A percentile compares a stretch with the other conserved stretches of the same genome.
phyloP scores from a whole-genome alignment of 2,329 filamentous ascomycete genomes.

The Aspergillus niger region DNA sequence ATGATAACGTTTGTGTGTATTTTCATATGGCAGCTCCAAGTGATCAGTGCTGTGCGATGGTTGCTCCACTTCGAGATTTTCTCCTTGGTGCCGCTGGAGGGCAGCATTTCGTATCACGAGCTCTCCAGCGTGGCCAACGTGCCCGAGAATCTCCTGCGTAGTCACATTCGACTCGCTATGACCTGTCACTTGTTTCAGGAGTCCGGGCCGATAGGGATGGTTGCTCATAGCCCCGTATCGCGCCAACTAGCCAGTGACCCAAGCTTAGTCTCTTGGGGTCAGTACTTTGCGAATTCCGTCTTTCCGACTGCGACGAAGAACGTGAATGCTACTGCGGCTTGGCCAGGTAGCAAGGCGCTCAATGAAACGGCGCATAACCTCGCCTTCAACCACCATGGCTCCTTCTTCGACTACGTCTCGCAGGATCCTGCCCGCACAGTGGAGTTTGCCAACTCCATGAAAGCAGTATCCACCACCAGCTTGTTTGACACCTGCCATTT shows the following conservation, averaged over 20 bases:
- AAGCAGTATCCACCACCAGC: conserved; percentile 55
- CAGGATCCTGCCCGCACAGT: conserved; percentile 39
- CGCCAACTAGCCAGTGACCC: conserved; percentile 42
- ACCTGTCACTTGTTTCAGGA: conserved; percentile 60
- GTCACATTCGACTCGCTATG: conserved; percentile 58
- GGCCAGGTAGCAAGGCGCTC: conserved; percentile 19
- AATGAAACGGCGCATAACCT: conserved; percentile 31
- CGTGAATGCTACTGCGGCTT: conserved; percentile 25
- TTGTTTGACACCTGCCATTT: conserved; percentile 58
- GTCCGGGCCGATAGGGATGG: conserved; percentile 46
- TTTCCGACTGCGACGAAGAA: conserved; percentile 20
- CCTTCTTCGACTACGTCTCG: conserved; percentile 38
- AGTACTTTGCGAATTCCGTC: conserved; percentile 47
- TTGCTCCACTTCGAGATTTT: conserved; percentile 36
- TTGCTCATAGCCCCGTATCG: conserved; percentile 60
- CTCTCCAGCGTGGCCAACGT: conserved; percentile 30
- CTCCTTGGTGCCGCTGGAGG: conserved; percentile 27
- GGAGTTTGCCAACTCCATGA: conserved; percentile 59
- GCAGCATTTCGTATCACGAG: conserved; percentile 26
- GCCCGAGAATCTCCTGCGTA: conserved; percentile 26
- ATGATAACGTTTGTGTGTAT: too few species aligned
- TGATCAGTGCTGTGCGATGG: conserved; percentile 22
- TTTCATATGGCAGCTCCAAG: not conserved
- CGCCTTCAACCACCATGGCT: conserved; percentile 28
- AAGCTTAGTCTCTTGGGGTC: conserved; percentile 52